phyloP scores from a whole-genome alignment of 495 filamentous ascomycete species.

The Penicillium lagena region DNA sequence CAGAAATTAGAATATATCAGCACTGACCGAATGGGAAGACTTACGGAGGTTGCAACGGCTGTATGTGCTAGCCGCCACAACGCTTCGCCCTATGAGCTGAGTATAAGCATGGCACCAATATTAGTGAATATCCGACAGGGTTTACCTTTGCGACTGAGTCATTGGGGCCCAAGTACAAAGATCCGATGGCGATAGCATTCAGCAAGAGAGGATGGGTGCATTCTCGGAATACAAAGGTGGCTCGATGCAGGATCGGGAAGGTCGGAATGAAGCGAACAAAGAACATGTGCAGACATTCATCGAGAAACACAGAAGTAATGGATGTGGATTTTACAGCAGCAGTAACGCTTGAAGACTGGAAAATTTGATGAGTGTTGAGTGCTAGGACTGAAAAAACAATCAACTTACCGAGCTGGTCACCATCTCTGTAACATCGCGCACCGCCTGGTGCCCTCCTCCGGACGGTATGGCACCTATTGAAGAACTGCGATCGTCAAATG shows the following conservation, averaged over 20 bases:
- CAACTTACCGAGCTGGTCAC: slow-evolving; percentile 37
- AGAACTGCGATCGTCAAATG: slow-evolving; percentile 31
- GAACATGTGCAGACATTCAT: slow-evolving; percentile 46
- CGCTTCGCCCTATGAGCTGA: slow-evolving; percentile 24
- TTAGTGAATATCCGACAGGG: too few species aligned
- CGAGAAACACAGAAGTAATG: slow-evolving; percentile 42
- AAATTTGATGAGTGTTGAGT: background rate
- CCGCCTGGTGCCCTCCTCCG: slow-evolving; percentile 40
- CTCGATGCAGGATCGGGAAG: slow-evolving; percentile 41
- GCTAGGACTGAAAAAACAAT: background rate
- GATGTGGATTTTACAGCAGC: slow-evolving; percentile 41
- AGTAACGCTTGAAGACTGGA: slow-evolving; percentile 38
- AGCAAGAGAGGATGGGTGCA: slow-evolving; percentile 41
- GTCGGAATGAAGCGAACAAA: slow-evolving; percentile 44
- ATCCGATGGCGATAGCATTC: slow-evolving; percentile 45
- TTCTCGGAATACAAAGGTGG: slow-evolving; percentile 44
- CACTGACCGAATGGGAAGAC: too few species aligned
- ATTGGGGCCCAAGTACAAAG: slow-evolving; percentile 41
- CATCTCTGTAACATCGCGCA: slow-evolving; percentile 44
- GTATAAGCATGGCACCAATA: too few species aligned
- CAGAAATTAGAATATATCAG: too few species aligned
- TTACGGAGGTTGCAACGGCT: slow-evolving; percentile 36
- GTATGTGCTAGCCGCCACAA: slow-evolving; percentile 43
- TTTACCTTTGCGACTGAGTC: slow-evolving; percentile 32
- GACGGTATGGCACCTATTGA: slow-evolving; percentile 34